Base-by-base conservation (phyloP, 73 alveolate species). In the Paramecium tetraurelia region DNA sequence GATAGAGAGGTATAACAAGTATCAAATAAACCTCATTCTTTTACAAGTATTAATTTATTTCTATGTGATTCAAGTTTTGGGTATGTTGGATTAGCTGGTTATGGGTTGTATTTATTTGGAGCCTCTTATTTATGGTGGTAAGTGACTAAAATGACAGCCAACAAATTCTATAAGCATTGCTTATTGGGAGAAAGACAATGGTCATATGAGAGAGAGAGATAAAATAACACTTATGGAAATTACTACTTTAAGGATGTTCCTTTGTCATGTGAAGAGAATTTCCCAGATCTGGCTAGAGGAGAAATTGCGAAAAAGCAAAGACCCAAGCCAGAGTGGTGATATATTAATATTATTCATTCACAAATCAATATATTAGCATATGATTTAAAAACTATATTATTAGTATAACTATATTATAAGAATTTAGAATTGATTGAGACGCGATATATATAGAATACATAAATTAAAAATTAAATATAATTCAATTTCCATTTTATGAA, bases 241-340 rank as follows among this genome's bases (percentile, higher is more conserved):
- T 89, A 89, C 90, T 89, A 70, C 53, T 89, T 89, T 75, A 89
- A 89, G 76, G 94, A 89, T 71, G 90, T 68, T 41, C 94, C 94
- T 44, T 71, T 89, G 70, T 89, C 94, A 59, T 77, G 92, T 24
- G 94, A 89, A 72, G 94, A 89, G 72, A 77, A 89, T 72, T 89
- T 70, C 83, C 86, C 75, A 24, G 94, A 89, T 89, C 24, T 89
- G 29, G 94, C 94, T 44, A 89, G 94, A 89, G 94, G 75, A 44
- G 94, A 89, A 89, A 71, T 89, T 58, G 94, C 94, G 22, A 89
- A 71, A 44, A 89, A 89, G 85, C 76, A 68, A 89, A 80, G 90
- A 80, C 76, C 90, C 12, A 72, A 35, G 18, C 86, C 86, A 72
- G 86, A 72, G 35, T 63, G 84, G 84, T 63, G 84, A 63, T 18